phyloP scores from a whole-genome alignment of 2,329 filamentous ascomycete species.

The Aspergillus piperis region DNA sequence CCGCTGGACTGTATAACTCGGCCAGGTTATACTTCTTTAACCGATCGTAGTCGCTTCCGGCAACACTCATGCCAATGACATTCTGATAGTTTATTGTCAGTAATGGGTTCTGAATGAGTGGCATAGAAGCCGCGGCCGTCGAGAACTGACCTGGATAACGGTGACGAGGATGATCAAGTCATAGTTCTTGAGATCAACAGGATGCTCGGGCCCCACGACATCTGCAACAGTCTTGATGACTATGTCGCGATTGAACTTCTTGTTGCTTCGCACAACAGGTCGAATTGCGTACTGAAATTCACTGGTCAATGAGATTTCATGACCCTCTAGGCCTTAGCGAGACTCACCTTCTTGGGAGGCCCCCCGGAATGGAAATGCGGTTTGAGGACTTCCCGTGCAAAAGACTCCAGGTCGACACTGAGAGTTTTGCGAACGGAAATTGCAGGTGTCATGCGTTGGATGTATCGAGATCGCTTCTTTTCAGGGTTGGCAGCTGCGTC shows the following conservation, averaged over 20 bases:
- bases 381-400: conserved; percentile 59
- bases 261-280: conserved; percentile 62
- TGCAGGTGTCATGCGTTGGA: conserved; percentile 63
- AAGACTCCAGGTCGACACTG: conserved; percentile 57
- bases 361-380: conserved; percentile 60
- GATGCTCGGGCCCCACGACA: conserved; percentile 59
- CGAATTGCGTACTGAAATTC: conserved; percentile 61
- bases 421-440: conserved; percentile 60
- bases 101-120: conserved; percentile 3
- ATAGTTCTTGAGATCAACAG: conserved; percentile 62
- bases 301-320: not conserved
- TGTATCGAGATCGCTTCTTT: conserved; percentile 58
- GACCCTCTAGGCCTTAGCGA: not conserved
- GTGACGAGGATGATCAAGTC: conserved; percentile 64
- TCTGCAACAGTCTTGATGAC: conserved; percentile 62
- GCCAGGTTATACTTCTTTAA: conserved; percentile 65
- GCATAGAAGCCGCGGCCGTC: not conserved
- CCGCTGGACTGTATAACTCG: conserved; percentile 59
- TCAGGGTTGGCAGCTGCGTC: conserved; percentile 55
- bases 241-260: conserved; percentile 56
- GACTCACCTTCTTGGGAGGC: conserved; percentile 54
- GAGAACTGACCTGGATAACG: conserved; percentile 57
- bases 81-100: conserved; percentile 50
- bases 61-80: conserved; percentile 64
- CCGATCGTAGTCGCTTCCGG: conserved; percentile 59